These are phyloP conservation scores for Microcos paniculata DNA, from an alignment of 345 rosid genomes.

Conservation along the genomic window DNA sequence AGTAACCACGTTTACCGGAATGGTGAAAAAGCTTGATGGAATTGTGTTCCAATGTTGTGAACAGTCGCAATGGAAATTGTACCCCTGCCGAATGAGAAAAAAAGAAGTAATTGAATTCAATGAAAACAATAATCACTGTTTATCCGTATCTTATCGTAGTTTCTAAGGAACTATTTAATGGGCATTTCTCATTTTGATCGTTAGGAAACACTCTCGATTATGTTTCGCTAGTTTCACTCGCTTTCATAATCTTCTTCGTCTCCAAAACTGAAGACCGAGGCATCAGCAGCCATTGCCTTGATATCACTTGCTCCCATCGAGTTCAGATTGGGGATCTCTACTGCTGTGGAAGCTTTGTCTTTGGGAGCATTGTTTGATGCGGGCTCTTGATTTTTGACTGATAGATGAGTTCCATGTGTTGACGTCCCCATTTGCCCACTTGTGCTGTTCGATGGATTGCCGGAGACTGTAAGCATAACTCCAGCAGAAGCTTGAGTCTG, in stretches of 20 bases:
- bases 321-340: slow-evolving; percentile 18
- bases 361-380: slow-evolving; percentile 11
- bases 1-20: not conserved
- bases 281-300: slow-evolving; percentile 86
- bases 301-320: slow-evolving; percentile 50
- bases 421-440: slow-evolving; percentile 21
- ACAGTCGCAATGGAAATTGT: too few species aligned
- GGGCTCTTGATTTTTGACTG: slow-evolving; percentile 16
- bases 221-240: slow-evolving; percentile 31
- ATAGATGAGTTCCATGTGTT: slow-evolving; percentile 27
- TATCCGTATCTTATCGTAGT: too few species aligned
- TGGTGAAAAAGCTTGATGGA: too few species aligned
- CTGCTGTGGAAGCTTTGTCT: slow-evolving; percentile 31
- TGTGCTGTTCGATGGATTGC: slow-evolving; percentile 17
- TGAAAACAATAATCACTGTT: not conserved
- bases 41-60: too few species aligned
- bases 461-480: not conserved
- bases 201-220: not conserved
- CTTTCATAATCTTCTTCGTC: slow-evolving; percentile 86
- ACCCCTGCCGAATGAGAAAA: too few species aligned
- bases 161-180: not conserved
- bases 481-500: slow-evolving; percentile 20
- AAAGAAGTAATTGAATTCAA: not conserved
- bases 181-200: not conserved
- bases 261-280: slow-evolving; percentile 84